Conservation (phyloP, 441 rosid species). For the Populus hybrid region DNA sequence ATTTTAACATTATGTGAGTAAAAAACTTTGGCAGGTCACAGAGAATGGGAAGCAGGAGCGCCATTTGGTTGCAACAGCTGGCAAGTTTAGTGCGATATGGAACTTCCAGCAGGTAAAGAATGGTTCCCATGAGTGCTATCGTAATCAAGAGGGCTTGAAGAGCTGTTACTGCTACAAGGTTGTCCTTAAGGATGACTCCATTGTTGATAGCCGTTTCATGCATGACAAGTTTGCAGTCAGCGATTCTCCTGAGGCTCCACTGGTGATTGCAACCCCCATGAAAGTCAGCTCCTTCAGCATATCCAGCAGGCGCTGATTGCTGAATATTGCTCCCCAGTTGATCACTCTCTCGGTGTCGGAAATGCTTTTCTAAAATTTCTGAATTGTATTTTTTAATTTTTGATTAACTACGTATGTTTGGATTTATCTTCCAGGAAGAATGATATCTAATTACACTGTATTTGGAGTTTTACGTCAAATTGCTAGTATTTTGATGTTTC, state of each 20-base stretch:
- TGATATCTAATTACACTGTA: slow-evolving; percentile 19
- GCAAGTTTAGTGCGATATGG: too few relatives aligned
- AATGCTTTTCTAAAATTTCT: slow-evolving; percentile 2
- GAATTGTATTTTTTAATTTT: slow-evolving; percentile 11
- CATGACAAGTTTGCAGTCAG: slow-evolving; percentile 87
- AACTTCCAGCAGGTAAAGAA: slow-evolving; percentile 18
- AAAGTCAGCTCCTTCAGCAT: slow-evolving; percentile 80
- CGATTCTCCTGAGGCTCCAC: slow-evolving; percentile 94
- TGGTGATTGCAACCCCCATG: slow-evolving; percentile 90
- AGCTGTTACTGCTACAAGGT: slow-evolving; percentile 97
- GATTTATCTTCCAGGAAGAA: slow-evolving; percentile 7
- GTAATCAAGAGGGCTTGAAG: slow-evolving; percentile 83
- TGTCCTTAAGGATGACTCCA: slow-evolving; percentile 86
- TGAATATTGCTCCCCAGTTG: neutral
- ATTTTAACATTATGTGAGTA: neutral
- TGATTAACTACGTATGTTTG: slow-evolving; percentile 14
- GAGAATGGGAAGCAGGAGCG: too few relatives aligned
- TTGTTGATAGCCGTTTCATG: slow-evolving; percentile 98
- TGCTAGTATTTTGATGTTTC: neutral
- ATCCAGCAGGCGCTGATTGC: too few relatives aligned
- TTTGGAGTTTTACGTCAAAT: neutral
- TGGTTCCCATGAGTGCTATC: slow-evolving; percentile 85
- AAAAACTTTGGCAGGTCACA: slow-evolving; percentile 49
- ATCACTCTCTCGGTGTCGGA: slow-evolving; percentile 14
- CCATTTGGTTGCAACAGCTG: too few relatives aligned